Percentiles rank a stretch among this genome's conserved stretches.
phyloP scores from a whole-genome alignment of 2,329 filamentous ascomycete species.

The Ophiognomonia clavigignenti-juglandacearum region DNA sequence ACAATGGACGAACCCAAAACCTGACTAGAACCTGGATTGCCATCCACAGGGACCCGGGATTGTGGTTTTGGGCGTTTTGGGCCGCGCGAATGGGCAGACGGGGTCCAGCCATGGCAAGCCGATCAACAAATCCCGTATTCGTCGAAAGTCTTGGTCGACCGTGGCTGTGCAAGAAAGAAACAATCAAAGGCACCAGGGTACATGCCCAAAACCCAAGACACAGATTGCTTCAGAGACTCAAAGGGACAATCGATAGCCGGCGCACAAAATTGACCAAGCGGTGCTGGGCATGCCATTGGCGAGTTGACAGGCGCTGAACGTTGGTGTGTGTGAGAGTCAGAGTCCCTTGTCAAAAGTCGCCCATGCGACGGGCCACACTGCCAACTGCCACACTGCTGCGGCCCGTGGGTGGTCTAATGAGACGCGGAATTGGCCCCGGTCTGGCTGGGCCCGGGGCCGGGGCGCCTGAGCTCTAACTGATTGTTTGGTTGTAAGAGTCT shows the following conservation, averaged over 20 bases:
- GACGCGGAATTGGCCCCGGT: no score
- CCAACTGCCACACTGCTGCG: no score
- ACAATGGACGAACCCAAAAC: not conserved
- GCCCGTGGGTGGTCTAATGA: no score
- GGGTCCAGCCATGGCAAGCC: not conserved
- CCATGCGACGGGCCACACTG: no score
- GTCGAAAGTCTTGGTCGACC: slow-evolving; percentile 9
- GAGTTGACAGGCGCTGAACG: not conserved
- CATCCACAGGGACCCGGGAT: not conserved
- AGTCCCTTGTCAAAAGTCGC: no score
- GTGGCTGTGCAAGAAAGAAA: slow-evolving; percentile 15
- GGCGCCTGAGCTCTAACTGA: not conserved
- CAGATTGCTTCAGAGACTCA: slow-evolving; percentile 5
- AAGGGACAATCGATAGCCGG: no score
- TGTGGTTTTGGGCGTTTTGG: not conserved
- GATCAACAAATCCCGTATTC: not conserved
- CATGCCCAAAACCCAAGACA: slow-evolving; percentile 4
- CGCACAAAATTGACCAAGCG: slow-evolving; percentile 1
- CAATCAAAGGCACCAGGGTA: slow-evolving; percentile 2
- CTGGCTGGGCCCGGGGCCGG: not conserved
- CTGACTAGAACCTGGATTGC: not conserved
- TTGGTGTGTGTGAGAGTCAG: no score
- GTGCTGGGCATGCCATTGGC: slow-evolving; percentile 9
- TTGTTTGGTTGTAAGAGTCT: slow-evolving; percentile 5
- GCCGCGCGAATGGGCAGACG: not conserved